Base-by-base conservation (phyloP, 345 rosid genomes). In the Linum lewisii region DNA sequence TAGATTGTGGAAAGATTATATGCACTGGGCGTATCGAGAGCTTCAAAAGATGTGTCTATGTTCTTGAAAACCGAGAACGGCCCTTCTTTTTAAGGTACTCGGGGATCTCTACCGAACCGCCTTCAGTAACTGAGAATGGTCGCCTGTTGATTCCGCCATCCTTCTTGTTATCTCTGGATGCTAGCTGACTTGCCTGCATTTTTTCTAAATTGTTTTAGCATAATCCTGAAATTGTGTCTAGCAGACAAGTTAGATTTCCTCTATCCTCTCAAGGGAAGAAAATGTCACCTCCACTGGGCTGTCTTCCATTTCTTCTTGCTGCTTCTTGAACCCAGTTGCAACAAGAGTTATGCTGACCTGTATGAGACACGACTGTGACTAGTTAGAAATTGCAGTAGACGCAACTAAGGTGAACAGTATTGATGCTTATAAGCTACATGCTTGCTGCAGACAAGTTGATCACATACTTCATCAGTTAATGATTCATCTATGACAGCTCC, bases 51-150 rank as follows among this genome's bases (percentile, higher is more conserved):
- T 42, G 13, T 11, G 4, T 13, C 80, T 68, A 90, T 66, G 78
- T 84, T 69, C 95, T 83, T 21, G 98, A 95, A 69, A 84, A 86
- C 29, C 89, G 93, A 25, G 97, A 83, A 2, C 87, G 84, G 0
- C 94, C 97, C 82, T 86, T 86, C 84, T 84, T 88, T 78, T 81
- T 92, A 64, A 88, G 81, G 82, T 88, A 92, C 79, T 86, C 97
- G 0, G 98, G 98, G 59, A 92, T 92, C 77, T 83, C 91, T 51
- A 86, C 87, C 7, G 82, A 77, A 78, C 89, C 77, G 19, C 89
- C 82, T 72, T 84, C 97, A 21, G 64, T 65, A 53, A 83, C 79
- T 22, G 88, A 77, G 63, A 89, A 74, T 10, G 84, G 83, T 55
- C 87, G 81, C 73, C 86, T 62, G 36, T 74, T 80, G 63, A 75